Conservation (phyloP, 176 grass and related monocot genomes). For the Musa troglodytarum region DNA sequence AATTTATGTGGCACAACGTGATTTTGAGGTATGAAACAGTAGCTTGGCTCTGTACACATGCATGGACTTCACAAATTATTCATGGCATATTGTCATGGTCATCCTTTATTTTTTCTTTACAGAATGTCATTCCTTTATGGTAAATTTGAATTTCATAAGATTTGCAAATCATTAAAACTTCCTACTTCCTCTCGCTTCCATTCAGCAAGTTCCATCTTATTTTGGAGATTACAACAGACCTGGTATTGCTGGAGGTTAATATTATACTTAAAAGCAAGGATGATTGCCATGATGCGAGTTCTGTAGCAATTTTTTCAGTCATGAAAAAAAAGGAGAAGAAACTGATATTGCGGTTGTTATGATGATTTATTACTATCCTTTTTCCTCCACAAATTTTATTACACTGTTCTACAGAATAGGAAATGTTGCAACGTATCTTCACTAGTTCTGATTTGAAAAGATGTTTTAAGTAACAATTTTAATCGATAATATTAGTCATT, state of each 20-base stretch:
- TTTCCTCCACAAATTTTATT: neutral
- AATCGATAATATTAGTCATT: neutral
- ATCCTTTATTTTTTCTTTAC: neutral
- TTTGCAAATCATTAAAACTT: neutral
- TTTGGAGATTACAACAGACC: neutral
- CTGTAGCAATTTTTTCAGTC: neutral
- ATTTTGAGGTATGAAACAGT: conserved; percentile 58
- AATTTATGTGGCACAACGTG: conserved; percentile 69
- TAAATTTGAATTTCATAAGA: conserved; percentile 3
- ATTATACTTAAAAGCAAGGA: neutral
- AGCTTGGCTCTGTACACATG: neutral
- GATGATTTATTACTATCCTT: neutral
- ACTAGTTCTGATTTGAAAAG: neutral
- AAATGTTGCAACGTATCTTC: neutral
- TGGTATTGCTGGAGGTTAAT: neutral
- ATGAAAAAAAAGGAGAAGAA: neutral
- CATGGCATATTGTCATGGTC: neutral
- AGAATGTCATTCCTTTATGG: neutral
- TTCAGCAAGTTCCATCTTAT: neutral
- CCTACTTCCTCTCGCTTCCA: neutral
- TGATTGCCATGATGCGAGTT: neutral
- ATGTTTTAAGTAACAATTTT: neutral
- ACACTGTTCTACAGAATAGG: neutral
- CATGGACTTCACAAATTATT: neutral
- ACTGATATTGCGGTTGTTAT: neutral